phyloP scores from a whole-genome alignment of 257 asterid species.

The Hygrophila difformis region DNA sequence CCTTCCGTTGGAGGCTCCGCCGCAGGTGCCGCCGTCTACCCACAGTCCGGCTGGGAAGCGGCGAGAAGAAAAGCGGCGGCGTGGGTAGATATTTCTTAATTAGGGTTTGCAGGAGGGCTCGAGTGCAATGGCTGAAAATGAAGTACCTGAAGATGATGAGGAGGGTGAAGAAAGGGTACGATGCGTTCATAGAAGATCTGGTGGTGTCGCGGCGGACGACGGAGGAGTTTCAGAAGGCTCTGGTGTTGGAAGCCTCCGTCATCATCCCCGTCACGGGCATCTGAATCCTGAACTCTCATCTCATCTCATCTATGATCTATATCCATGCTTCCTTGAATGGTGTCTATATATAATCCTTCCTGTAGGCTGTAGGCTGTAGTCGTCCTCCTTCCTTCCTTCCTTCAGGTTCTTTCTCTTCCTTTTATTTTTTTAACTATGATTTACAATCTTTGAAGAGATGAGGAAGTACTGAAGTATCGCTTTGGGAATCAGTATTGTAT shows the following conservation, averaged over 20 bases:
- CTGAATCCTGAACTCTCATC: no score
- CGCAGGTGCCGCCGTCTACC: constrained; percentile 38
- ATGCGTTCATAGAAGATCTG: constrained; percentile 29
- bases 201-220: constrained; percentile 28
- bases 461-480: no score
- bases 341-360: no score
- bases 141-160: constrained; percentile 37
- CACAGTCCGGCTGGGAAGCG: constrained; percentile 54
- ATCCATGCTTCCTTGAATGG: no score
- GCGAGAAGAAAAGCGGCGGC: constrained; percentile 37
- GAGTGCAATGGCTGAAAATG: constrained; percentile 31
- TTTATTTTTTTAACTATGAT: no score
- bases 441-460: no score
- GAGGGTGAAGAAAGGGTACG: constrained; percentile 37
- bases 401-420: no score
- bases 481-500: no score
- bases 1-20: constrained; percentile 34
- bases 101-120: constrained; percentile 39
- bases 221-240: constrained; percentile 45
- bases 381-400: no score
- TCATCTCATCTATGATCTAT: no score
- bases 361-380: no score
- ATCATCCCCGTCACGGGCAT: constrained; percentile 72
- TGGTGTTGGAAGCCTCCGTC: constrained; percentile 51
- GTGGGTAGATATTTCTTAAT: constrained; percentile 27